Conservation (phyloP, 805 yeast species). For the Blastobotrys attinorum region DNA sequence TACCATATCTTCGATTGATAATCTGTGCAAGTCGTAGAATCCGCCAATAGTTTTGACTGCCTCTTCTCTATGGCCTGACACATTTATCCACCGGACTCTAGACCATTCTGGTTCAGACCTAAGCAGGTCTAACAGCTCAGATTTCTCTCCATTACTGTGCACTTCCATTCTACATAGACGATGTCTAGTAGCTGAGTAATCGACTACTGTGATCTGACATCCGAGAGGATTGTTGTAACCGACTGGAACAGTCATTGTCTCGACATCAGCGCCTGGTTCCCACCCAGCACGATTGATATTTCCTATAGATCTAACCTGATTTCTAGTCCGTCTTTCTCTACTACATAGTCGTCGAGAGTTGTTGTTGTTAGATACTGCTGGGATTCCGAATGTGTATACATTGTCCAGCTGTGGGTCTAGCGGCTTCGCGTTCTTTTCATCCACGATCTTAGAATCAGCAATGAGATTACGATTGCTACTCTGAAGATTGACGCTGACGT, state of each 20-base stretch:
- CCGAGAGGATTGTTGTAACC: conserved; percentile 35
- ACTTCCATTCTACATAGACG: conserved; percentile 39
- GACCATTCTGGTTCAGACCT: conserved; percentile 39
- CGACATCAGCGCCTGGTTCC: conserved; percentile 54
- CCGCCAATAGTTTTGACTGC: conserved; percentile 42
- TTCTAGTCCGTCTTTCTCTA: background rate
- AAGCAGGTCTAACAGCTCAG: conserved; percentile 22
- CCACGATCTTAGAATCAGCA: background rate
- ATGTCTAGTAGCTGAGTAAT: conserved; percentile 38
- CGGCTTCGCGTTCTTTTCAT: background rate
- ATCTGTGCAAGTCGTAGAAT: conserved; percentile 41
- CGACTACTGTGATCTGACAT: conserved; percentile 46
- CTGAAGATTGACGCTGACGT: no score
- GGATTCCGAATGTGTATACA: background rate
- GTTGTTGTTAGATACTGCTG: no score
- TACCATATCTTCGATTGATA: conserved; percentile 55
- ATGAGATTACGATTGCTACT: background rate
- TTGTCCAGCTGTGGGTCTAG: background rate
- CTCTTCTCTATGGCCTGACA: conserved; percentile 57
- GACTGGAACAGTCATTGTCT: conserved; percentile 44
- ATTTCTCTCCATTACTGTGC: conserved; percentile 4
- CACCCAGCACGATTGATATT: conserved; percentile 39
- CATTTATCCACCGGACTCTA: conserved; percentile 48
- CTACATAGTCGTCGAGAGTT: background rate
- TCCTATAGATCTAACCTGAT: no score